phyloP scores from a whole-genome alignment of 163 green algal species.

The Chloromonas sp. region DNA sequence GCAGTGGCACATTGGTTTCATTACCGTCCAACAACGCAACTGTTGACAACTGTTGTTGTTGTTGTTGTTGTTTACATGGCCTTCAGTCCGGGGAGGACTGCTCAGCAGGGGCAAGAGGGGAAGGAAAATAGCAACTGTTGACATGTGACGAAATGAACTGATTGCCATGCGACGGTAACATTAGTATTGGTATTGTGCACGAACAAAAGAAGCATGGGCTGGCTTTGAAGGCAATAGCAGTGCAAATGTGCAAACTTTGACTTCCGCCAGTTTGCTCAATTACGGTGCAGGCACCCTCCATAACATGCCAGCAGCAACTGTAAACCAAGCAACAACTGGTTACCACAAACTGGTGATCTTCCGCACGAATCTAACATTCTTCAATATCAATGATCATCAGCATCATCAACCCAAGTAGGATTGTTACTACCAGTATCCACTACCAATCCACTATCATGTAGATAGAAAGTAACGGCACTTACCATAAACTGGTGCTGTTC shows the following conservation, averaged over 20 bases:
- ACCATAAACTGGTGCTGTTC: not conserved
- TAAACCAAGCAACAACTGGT: too few species aligned
- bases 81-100: too few species aligned
- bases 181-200: not conserved
- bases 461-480: not conserved
- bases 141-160: not conserved
- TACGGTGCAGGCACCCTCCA: too few species aligned
- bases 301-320: too few species aligned
- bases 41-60: not conserved
- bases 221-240: not conserved
- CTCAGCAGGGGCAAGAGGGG: too few species aligned
- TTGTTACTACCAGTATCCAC: not conserved
- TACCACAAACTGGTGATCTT: too few species aligned
- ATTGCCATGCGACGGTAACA: not conserved
- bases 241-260: not conserved
- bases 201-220: not conserved
- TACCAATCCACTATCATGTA: too few species aligned
- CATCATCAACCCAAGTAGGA: not conserved
- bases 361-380: too few species aligned
- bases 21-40: not conserved
- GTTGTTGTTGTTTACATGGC: too few species aligned
- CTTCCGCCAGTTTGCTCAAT: too few species aligned
- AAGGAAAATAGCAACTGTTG: too few species aligned
- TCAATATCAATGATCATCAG: too few species aligned
- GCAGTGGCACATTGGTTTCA: conserved; percentile 5